These are phyloP conservation scores for Haplographium delicatum DNA, from an alignment of 495 filamentous ascomycete species.

Conservation along the genomic window DNA sequence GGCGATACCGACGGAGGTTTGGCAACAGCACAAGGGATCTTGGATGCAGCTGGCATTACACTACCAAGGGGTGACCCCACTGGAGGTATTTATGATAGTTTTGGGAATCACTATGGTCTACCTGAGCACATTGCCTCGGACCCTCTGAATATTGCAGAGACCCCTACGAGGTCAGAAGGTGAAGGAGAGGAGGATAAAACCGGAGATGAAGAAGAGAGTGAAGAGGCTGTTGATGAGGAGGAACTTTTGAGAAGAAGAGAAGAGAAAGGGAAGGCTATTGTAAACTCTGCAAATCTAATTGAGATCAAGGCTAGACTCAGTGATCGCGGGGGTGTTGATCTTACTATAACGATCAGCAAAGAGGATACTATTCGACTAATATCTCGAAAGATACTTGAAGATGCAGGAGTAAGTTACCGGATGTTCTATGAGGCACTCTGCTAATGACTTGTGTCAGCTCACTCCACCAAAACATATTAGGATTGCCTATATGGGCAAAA, in stretches of 20 bases:
- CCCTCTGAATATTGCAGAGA: constrained; percentile 59
- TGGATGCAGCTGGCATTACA: constrained; percentile 74
- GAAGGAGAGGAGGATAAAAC: background rate
- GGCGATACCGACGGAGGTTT: constrained; percentile 34
- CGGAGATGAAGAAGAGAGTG: background rate
- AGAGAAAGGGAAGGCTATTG: constrained; percentile 57
- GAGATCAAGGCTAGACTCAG: constrained; percentile 54
- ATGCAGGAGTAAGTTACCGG: constrained; percentile 55
- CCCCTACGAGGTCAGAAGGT: constrained; percentile 33
- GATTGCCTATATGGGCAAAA: constrained; percentile 73
- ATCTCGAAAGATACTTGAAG: constrained; percentile 56
- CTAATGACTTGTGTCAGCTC: constrained; percentile 32
- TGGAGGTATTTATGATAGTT: constrained; percentile 72
- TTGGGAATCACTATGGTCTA: constrained; percentile 69
- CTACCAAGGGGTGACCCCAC: constrained; percentile 69
- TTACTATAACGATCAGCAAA: constrained; percentile 54
- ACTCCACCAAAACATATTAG: constrained; percentile 50
- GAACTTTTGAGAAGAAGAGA: constrained; percentile 43
- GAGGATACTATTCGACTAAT: constrained; percentile 59
- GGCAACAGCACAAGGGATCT: constrained; percentile 68
- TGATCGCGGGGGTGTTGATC: constrained; percentile 56
- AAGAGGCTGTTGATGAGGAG: constrained; percentile 13
- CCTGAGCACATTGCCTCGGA: constrained; percentile 73
- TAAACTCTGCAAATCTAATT: constrained; percentile 32
- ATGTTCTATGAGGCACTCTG: background rate